These are phyloP conservation scores for Pseudocercospora eumusae DNA, from an alignment of 2,329 filamentous ascomycete genomes.

Conservation along the genomic window DNA sequence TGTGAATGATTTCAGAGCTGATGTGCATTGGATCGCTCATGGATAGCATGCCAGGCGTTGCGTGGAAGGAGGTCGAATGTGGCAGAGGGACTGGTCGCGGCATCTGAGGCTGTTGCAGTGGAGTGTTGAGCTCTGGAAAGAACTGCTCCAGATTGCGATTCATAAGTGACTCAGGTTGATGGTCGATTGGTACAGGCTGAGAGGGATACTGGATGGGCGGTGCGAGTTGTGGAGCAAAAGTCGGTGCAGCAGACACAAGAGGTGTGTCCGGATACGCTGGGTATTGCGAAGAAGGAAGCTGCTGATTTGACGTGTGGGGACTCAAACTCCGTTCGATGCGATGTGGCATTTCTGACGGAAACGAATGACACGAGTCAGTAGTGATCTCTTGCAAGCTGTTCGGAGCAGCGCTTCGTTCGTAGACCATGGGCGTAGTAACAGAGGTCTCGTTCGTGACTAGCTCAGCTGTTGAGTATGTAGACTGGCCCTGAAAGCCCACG, in stretches of 20 bases:
- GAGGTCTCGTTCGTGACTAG: background rate
- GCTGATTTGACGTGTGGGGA: background rate
- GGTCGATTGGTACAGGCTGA: background rate
- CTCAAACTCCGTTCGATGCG: background rate
- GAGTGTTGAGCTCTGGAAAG: conserved; percentile 14
- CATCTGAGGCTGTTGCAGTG: background rate
- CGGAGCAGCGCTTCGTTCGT: conserved; percentile 12
- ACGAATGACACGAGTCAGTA: background rate
- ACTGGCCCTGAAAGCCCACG: background rate
- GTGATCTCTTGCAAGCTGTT: background rate
- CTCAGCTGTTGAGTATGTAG: background rate
- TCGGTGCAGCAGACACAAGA: background rate
- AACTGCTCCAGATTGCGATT: conserved; percentile 13
- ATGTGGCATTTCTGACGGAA: background rate
- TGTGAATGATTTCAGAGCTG: conserved; percentile 15
- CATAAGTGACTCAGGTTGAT: background rate
- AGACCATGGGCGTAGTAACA: background rate
- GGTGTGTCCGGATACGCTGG: background rate
- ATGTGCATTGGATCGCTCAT: conserved; percentile 14
- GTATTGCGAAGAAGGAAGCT: background rate
- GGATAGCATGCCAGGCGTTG: background rate
- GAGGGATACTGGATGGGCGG: background rate
- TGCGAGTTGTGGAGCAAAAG: background rate
- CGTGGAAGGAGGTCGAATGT: background rate
- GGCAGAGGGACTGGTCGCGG: background rate